Base-by-base conservation (phyloP, 805 yeast genomes). In the Zygotorulaspora florentina region DNA sequence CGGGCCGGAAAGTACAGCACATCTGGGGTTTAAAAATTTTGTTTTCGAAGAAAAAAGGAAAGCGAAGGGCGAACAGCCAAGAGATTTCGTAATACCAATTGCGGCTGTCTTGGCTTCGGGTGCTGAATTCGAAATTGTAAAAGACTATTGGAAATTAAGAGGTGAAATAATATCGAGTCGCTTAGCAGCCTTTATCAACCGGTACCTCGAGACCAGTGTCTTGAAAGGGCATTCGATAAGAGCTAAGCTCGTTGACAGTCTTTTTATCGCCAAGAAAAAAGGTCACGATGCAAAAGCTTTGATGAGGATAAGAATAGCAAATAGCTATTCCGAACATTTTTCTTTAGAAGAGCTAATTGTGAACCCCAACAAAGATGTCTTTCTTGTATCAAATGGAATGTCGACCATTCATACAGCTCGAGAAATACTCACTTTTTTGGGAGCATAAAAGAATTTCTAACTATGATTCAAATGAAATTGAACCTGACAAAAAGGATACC, bases 341-440 rank as follows among this genome's bases (percentile, higher is more conserved):
- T 76, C 40, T 66, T 80, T 16, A 75, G 68, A 46, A 70, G 71
- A 18, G 8, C 15, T 31, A 8, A 17, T n/a, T 9, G 23, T 46
- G 25, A 35, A 46, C 26, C 45, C 55, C 8, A 23, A 74, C 37
- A 70, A 77, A 25, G 89, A 87, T 55, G 91, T 89, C 2, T 85
- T 76, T 61, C 70, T 90, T 41, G 86, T 73, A 54, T 88, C 95
- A 13, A 71, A 88, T 1, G 97, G 97, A 12, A 90, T 89, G 96
- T 81, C 95, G 8, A 71, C 93, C 1, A 86, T 89, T 28, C 90
- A 82, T 71, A 73, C 76, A 48, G 84, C 95, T 1, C 96, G 89
- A 60, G 74, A 74, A 46, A 18, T 53, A 30, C 39, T 49, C 9
- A 26, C 42, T 3, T 42, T 42, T 33, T 28, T 49, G 43, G 45